Base-by-base conservation (phyloP, 78 protist genomes). In the Blattamonas nauphoetae region DNA sequence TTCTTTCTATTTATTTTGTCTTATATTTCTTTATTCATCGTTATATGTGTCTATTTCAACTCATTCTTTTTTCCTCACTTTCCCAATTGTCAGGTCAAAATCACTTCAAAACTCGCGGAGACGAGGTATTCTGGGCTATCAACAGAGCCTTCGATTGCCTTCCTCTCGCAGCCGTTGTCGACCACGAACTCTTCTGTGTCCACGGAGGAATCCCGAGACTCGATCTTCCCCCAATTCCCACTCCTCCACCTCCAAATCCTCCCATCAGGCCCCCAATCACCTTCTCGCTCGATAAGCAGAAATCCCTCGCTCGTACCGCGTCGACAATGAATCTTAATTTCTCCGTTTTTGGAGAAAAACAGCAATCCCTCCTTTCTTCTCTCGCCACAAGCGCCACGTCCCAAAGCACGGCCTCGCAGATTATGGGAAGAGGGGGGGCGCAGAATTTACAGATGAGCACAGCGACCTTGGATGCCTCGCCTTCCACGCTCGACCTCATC, bases 91-190 rank as follows among this genome's bases (percentile, higher is more conserved):
- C 11, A 55, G 71, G 71, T 55, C 71, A 55, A 55, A 55, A 55
- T 55, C 38, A 11, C 11, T 79, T 79, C 6, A 21, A 21, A 5
- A 4, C 83, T 21, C 83, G 21, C 32, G 83, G 83, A 21, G 83
- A 79, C 32, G 43, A 79, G 29, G 83, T 79, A 5, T 79, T 6
- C 43, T 33, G 43, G 21, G 83, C 43, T 32, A 33, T 79, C 83
- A 79, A 79, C 83, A 6, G 83, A 21, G 83, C 83, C 33, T 79
- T 79, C 83, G 83, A 6, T 21, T 79, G 21, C 41, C 83, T 79
- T 6, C 83, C 83, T 21, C 83, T 21, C 43, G 83, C 83, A 4
- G 83, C 83, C 41, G 32, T 79, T 5, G 41, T 79, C 43, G 83
- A 21, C 32, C 83, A 79, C 41, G 43, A 79, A 21, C 29, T 79